Conservation (phyloP, 2,329 filamentous ascomycete genomes). For the Macroventuria anomochaeta region DNA sequence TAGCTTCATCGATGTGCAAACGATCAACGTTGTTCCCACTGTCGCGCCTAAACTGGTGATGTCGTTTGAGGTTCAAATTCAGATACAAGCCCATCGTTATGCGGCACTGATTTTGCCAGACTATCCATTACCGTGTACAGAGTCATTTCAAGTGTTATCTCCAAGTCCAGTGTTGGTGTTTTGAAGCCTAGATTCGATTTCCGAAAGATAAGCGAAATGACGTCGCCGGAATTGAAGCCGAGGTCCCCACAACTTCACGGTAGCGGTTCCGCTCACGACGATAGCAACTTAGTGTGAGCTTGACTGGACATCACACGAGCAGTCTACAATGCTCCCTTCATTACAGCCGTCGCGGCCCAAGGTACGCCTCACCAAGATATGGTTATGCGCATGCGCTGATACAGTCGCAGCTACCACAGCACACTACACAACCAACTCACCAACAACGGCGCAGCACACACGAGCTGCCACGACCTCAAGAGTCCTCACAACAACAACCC, state of each 20-base stretch:
- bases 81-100: no score
- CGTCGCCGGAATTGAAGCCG: constrained; percentile 10
- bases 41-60: no score
- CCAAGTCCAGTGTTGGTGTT: no score
- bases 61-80: no score
- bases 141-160: no score
- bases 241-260: constrained; percentile 8
- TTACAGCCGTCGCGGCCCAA: constrained; percentile 52
- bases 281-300: constrained; percentile 3
- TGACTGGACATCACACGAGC: constrained; percentile 16
- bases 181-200: background rate
- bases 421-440: constrained; percentile 36
- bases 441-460: constrained; percentile 38
- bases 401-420: background rate
- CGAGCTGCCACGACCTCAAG: constrained; percentile 15
- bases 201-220: background rate
- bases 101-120: no score
- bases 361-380: constrained; percentile 24
- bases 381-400: constrained; percentile 18
- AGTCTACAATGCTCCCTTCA: constrained; percentile 46
- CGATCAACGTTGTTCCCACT: no score
- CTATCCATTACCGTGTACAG: no score
- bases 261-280: constrained; percentile 14
- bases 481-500: background rate
- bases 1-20: no score